phyloP scores from a whole-genome alignment of 1,284 basidiomycete species.

The Bondarzewia mesenterica region DNA sequence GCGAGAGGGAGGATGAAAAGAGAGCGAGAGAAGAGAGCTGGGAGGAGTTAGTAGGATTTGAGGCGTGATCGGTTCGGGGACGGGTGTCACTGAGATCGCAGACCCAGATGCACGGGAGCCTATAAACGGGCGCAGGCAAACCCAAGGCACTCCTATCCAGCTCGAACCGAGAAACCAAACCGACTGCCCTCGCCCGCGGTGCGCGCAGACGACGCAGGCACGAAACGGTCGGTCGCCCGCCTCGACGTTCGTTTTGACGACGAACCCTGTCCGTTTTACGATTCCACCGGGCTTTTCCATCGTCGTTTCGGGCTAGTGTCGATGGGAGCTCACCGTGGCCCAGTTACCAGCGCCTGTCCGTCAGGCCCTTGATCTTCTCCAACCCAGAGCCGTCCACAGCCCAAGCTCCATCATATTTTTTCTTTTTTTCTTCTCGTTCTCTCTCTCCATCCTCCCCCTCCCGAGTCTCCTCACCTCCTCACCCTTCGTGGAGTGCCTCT shows the following conservation, averaged over 20 bases:
- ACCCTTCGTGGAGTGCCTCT: too few relatives aligned
- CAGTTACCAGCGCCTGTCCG: background rate
- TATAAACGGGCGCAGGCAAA: slow-evolving; percentile 1
- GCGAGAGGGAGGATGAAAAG: slow-evolving; percentile 7
- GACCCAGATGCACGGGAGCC: slow-evolving; percentile 2
- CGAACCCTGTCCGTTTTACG: too few relatives aligned
- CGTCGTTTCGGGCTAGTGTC: slow-evolving; percentile 12
- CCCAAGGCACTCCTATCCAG: slow-evolving; percentile 1
- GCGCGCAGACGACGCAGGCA: too few relatives aligned
- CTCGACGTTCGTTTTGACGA: too few relatives aligned
- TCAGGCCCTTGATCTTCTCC: background rate
- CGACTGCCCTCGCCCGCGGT: background rate
- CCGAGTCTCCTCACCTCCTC: background rate
- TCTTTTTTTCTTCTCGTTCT: background rate
- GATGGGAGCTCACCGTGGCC: slow-evolving; percentile 11
- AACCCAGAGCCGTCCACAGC: background rate
- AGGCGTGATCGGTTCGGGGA: slow-evolving; percentile 12
- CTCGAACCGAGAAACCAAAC: background rate
- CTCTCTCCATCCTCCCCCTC: background rate
- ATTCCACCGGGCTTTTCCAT: slow-evolving; percentile 13
- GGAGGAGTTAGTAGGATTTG: slow-evolving; percentile 10
- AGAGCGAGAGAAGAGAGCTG: slow-evolving; percentile 1
- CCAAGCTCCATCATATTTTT: background rate
- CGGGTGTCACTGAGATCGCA: slow-evolving; percentile 5
- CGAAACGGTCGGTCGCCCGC: too few relatives aligned